Percentiles rank a stretch among this genome's conserved stretches.
These are phyloP conservation scores for Moricandia arvensis DNA, from an alignment of 345 rosid species.

Conservation along the genomic window DNA sequence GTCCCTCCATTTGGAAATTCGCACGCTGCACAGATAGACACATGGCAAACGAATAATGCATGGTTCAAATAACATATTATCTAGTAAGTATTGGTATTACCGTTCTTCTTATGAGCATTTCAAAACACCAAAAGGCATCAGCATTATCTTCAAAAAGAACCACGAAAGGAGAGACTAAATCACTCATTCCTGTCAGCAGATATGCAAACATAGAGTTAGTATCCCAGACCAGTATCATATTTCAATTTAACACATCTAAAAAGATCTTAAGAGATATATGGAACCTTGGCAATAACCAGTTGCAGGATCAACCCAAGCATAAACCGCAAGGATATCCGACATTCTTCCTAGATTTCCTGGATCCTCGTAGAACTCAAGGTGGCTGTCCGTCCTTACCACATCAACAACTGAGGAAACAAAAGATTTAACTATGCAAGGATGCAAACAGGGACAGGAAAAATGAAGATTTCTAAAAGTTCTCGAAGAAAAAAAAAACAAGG, in stretches of 20 bases:
- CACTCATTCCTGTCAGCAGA: constrained; percentile 81
- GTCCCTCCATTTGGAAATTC: constrained; percentile 92
- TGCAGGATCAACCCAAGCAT: constrained; percentile 96
- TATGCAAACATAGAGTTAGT: constrained; percentile 20
- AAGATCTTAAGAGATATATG: too few species aligned
- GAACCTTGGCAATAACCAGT: constrained; percentile 98
- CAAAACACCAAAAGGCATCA: constrained; percentile 99
- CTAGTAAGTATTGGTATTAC: constrained; percentile 39
- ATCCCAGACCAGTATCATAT: too few species aligned
- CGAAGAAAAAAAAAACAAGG: background rate
- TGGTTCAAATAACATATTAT: background rate
- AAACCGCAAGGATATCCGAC: constrained; percentile 94
- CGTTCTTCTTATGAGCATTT: constrained; percentile 94
- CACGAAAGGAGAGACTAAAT: constrained; percentile 87
- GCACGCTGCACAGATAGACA: constrained; percentile 56
- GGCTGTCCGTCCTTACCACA: constrained; percentile 92
- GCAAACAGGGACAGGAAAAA: background rate
- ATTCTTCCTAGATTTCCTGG: constrained; percentile 82
- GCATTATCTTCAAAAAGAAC: constrained; percentile 89
- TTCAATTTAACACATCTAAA: background rate
- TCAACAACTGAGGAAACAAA: constrained; percentile 66
- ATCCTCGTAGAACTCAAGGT: constrained; percentile 89
- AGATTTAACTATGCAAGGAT: constrained; percentile 12
- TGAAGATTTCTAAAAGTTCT: too few species aligned
- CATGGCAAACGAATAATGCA: constrained; percentile 25